Base-by-base conservation (phyloP, 306 rosid species). In the Prunus campanulata region DNA sequence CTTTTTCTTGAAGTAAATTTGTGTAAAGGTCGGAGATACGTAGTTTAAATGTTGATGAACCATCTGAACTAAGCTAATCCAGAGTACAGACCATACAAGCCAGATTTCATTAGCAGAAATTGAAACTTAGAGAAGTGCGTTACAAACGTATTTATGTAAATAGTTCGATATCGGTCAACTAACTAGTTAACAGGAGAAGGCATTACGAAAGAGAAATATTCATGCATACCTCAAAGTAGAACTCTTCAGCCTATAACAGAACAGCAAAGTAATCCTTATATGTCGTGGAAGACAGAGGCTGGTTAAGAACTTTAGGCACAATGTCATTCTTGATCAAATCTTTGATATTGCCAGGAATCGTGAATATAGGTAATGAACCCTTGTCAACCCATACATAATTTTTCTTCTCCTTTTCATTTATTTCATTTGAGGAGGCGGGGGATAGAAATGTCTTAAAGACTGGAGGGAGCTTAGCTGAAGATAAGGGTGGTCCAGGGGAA, bases 221-320 rank as follows among this genome's bases (percentile, higher is more conserved):
- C 7, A 29, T 9, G 68, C 71, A 16, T 75, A 83, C 90, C 84
- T 83, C 77, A 24, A 11, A 24, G 56, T 83, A 78, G 80, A 65
- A 81, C 1, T 86, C 83, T 79, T 86, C 90, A 6, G 84, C 79
- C 75, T 83, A 76, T 56, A 78, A 47, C 4, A 83, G 75, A 68
- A 87, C 78, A 22, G 90, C 80, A 73, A 86, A 86, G 78, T 71
- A 78, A 62, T 68, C 81, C 83, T 72, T 78, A 6, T 86, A 86
- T 12, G 85, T 74, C 3, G 20, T 35, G 35, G 77, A 75, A 48
- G 85, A 83, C 72, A 81, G 25, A 39, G 73, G 82, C 42, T 70
- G 42, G 5, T 48, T 71, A 14, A 83, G 59, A 68, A 83, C 74
- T 46, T 57, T 22, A 7, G 85, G 85, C 35, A 59, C 80, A 15